These are phyloP conservation scores for Reutealis trisperma DNA, from an alignment of 345 rosid genomes.

Conservation along the genomic window DNA sequence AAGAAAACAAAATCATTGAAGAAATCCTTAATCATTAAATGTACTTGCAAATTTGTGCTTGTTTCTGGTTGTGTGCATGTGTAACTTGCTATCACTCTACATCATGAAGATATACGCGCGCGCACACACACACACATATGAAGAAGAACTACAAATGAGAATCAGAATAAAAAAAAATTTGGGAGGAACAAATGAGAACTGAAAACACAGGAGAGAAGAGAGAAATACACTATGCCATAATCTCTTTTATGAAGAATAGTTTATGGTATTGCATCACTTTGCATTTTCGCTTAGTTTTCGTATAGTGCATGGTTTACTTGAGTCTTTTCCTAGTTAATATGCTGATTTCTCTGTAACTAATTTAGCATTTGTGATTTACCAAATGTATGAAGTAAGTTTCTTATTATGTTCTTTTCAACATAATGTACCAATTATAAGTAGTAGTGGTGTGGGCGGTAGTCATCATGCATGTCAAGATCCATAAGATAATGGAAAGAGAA, in stretches of 20 bases:
- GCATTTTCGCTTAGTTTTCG: neutral
- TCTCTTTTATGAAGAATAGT: neutral
- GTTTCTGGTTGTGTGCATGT: too few species aligned
- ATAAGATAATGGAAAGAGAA: neutral
- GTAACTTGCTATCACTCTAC: too few species aligned
- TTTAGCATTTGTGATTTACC: constrained; percentile 1
- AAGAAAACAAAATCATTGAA: neutral
- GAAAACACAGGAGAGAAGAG: neutral
- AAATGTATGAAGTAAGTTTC: neutral
- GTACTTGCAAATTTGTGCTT: too few species aligned
- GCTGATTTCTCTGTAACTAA: neutral
- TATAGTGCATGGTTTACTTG: neutral
- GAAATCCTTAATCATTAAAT: neutral
- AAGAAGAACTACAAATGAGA: neutral
- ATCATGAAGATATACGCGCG: too few species aligned
- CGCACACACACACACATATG: too few species aligned
- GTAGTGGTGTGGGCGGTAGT: neutral
- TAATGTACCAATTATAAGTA: neutral
- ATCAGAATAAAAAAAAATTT: too few species aligned
- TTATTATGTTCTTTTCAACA: neutral
- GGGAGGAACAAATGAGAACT: neutral
- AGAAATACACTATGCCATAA: neutral
- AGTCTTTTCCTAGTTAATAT: neutral
- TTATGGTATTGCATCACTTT: neutral
- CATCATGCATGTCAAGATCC: neutral